Evolutionary conservation across 257 asterid genomes (phyloP).

Genomic region (Fraxinus quadrangulata): DNA sequence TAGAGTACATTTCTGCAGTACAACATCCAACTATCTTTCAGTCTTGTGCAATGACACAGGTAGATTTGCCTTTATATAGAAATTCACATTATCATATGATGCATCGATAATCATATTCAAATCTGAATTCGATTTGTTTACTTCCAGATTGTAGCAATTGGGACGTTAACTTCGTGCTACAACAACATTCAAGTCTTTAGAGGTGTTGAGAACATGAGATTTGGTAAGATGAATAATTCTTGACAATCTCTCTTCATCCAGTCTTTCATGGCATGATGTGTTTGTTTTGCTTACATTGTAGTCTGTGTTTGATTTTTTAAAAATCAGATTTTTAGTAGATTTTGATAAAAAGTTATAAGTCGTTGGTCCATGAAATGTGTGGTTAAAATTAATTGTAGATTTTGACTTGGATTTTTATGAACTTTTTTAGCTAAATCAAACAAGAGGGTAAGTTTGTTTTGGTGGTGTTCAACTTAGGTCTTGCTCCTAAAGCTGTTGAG

Average conservation of each 20-base stretch:
- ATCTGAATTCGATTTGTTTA: conserved; percentile 24
- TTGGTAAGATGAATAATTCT: conserved; percentile 58
- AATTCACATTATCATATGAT: too few relatives aligned
- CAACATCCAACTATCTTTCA: conserved; percentile 79
- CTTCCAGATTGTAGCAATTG: conserved; percentile 89
- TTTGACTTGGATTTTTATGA: too few relatives aligned
- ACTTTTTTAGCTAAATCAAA: too few relatives aligned
- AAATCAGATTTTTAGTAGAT: too few relatives aligned
- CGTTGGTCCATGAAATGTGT: too few relatives aligned
- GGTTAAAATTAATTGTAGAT: too few relatives aligned
- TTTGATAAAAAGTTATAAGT: too few relatives aligned
- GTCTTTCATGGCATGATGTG: not conserved
- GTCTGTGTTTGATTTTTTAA: too few relatives aligned
- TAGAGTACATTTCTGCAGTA: conserved; percentile 66
- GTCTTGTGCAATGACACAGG: conserved; percentile 96
- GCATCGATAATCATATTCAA: not conserved
- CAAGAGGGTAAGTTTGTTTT: not conserved
- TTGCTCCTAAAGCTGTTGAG: conserved; percentile 80
- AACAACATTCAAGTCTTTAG: conserved; percentile 84
- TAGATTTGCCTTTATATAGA: conserved; percentile 25
- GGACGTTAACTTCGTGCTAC: conserved; percentile 89
- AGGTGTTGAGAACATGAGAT: conserved; percentile 94
- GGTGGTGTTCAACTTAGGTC: conserved; percentile 51
- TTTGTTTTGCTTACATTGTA: too few relatives aligned
- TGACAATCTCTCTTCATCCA: not conserved